Evolutionary conservation across 148 eudicot genomes (phyloP).

Genomic region (Camellia granthamiana): DNA sequence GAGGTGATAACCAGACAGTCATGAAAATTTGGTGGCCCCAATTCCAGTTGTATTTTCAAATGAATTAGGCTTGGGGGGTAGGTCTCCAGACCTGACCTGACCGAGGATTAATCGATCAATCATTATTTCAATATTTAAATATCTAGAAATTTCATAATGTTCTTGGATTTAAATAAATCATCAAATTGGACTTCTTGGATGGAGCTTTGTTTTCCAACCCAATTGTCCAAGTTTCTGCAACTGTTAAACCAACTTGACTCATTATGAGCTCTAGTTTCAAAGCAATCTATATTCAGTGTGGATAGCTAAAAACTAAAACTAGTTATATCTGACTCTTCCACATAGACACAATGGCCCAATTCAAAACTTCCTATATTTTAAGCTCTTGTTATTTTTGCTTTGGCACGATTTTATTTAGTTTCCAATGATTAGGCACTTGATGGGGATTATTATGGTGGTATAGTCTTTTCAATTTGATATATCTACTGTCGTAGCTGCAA

Average conservation of each 20-base stretch:
- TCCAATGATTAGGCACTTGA: background rate
- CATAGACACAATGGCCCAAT: background rate
- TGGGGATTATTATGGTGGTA: background rate
- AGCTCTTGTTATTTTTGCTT: background rate
- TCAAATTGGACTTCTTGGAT: background rate
- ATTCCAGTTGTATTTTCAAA: background rate
- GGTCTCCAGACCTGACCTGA: background rate
- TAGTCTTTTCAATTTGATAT: background rate
- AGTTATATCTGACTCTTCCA: background rate
- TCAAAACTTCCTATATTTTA: background rate
- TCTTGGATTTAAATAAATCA: background rate
- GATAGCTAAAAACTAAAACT: background rate
- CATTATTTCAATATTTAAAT: background rate
- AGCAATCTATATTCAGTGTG: background rate
- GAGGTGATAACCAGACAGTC: slow-evolving; percentile 1
- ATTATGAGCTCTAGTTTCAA: background rate
- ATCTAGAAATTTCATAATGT: background rate
- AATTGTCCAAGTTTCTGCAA: background rate
- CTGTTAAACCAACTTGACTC: background rate
- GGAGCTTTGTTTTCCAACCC: background rate
- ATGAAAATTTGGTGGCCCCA: slow-evolving; percentile 4
- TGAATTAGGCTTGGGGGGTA: background rate
- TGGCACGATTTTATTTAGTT: background rate
- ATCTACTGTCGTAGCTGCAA: background rate
- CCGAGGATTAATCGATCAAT: background rate